These are phyloP conservation scores for Tremella mesenterica DNA, from an alignment of 768 basidiomycete genomes.

Conservation along the genomic window DNA sequence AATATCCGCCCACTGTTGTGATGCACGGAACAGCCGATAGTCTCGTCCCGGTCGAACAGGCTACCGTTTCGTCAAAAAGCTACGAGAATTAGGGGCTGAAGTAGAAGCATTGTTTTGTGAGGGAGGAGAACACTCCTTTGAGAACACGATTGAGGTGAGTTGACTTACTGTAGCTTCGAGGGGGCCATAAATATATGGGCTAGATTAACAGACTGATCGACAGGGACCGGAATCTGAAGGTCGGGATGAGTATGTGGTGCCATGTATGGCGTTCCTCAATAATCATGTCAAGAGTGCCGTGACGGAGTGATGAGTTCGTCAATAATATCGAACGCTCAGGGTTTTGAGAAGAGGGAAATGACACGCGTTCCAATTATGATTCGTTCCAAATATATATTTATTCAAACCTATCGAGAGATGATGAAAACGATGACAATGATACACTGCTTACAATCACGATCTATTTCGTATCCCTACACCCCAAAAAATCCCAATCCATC, in stretches of 20 bases:
- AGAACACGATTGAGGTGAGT: conserved; percentile 14
- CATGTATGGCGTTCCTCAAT: conserved; percentile 16
- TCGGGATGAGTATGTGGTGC: conserved; percentile 20
- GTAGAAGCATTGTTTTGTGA: neutral
- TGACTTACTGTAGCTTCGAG: neutral
- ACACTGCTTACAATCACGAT: neutral
- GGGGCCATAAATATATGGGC: neutral
- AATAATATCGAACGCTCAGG: neutral
- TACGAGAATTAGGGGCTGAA: conserved; percentile 3
- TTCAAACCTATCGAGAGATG: neutral
- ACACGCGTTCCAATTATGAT: neutral
- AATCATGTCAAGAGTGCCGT: conserved; percentile 5
- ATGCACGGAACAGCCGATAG: conserved; percentile 14
- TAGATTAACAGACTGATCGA: neutral
- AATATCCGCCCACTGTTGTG: conserved; percentile 16
- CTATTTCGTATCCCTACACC: neutral
- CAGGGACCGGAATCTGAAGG: conserved; percentile 15
- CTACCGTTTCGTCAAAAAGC: conserved; percentile 5
- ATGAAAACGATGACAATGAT: neutral
- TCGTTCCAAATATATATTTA: neutral
- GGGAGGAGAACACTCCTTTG: conserved; percentile 15
- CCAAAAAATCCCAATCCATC: neutral
- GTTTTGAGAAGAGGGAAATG: neutral
- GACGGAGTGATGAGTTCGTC: no score
- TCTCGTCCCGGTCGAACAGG: conserved; percentile 12